Percentiles rank a stretch among this genome's conserved stretches.
Conservation (phyloP, 495 filamentous ascomycete genomes). For the Pyrenopolyporus hunteri region DNA sequence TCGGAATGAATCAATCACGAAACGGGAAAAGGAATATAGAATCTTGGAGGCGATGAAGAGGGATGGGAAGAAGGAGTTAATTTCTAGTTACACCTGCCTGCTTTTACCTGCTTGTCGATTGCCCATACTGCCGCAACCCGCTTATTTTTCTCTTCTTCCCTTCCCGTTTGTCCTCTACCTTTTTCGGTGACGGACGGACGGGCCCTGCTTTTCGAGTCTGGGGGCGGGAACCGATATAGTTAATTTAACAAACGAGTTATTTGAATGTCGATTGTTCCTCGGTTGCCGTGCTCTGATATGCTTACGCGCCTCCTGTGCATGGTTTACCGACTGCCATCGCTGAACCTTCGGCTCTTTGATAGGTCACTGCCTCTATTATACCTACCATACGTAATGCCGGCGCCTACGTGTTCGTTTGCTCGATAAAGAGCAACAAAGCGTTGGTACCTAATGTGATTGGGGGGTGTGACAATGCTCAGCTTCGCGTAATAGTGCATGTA, state of each 20-base stretch:
- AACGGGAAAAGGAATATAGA: conserved; percentile 15
- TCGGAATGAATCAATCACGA: conserved; percentile 23
- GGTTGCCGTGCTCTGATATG: too few relatives aligned
- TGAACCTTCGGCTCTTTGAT: too few relatives aligned
- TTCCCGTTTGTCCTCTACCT: conserved; percentile 6
- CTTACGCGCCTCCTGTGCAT: too few relatives aligned
- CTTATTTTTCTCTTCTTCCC: conserved; percentile 12
- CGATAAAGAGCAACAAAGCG: too few relatives aligned
- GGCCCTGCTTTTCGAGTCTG: background rate
- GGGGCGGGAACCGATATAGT: conserved; percentile 1
- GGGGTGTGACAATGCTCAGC: too few relatives aligned
- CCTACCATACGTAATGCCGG: too few relatives aligned
- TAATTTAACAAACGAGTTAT: conserved; percentile 14
- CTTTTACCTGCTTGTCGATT: background rate
- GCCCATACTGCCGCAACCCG: background rate
- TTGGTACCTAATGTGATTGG: too few relatives aligned
- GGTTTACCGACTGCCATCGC: too few relatives aligned
- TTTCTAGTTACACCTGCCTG: conserved; percentile 11
- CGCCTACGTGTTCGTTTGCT: too few relatives aligned
- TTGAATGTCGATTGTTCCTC: background rate
- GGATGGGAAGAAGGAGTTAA: conserved; percentile 12
- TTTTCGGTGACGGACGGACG: conserved; percentile 3
- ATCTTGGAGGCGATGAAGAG: conserved; percentile 13
- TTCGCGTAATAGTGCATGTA: too few relatives aligned
- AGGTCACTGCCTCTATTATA: too few relatives aligned